Evolutionary conservation across 2,329 filamentous ascomycete genomes (phyloP).

Genomic region (Hypoxylon sp.): DNA sequence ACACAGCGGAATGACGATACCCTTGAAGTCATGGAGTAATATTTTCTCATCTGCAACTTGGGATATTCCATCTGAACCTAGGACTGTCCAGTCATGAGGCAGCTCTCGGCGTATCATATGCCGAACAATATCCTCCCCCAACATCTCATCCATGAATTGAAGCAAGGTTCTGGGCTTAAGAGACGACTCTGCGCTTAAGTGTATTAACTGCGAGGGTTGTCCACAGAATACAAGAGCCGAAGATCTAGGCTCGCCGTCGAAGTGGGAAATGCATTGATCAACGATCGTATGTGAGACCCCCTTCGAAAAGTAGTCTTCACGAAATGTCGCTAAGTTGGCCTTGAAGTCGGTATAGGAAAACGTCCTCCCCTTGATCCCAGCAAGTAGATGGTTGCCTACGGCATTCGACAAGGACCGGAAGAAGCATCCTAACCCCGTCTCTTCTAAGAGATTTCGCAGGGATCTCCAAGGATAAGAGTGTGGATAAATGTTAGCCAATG

Average conservation of each 20-base stretch:
- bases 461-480: background rate
- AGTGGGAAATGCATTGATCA: background rate
- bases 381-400: constrained; percentile 11
- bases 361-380: background rate
- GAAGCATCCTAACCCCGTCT: constrained; percentile 18
- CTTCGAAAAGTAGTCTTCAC: constrained; percentile 1
- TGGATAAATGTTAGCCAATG: too few species aligned
- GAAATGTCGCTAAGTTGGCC: background rate
- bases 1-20: constrained; percentile 23
- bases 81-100: constrained; percentile 12
- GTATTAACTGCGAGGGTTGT: background rate
- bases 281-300: background rate
- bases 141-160: background rate
- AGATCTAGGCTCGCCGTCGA: background rate
- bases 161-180: constrained; percentile 6
- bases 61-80: background rate
- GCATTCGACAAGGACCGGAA: constrained; percentile 10
- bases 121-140: constrained; percentile 2
- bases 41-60: constrained; percentile 7
- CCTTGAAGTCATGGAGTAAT: constrained; percentile 9
- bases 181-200: constrained; percentile 1
- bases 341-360: background rate
- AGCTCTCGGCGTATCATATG: constrained; percentile 13
- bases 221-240: constrained; percentile 14
- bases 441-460: constrained; percentile 10